These are phyloP conservation scores for Plasmodium gaboni DNA, from an alignment of 169 alveolate species.

Conservation along the genomic window DNA sequence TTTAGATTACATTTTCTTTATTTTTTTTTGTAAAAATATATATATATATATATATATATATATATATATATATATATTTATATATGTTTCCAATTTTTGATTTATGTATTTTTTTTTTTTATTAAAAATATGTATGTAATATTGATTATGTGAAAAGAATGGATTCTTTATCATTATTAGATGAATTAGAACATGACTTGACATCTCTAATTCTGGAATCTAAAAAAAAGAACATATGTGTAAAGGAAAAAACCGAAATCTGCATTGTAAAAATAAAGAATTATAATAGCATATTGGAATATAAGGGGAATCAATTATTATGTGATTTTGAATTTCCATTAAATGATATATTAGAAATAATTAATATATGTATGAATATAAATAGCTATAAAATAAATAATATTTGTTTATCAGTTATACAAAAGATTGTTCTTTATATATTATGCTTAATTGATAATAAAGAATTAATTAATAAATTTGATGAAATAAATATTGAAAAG, in stretches of 20 bases:
- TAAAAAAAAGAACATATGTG: slow-evolving; percentile 46
- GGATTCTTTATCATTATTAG: slow-evolving; percentile 43
- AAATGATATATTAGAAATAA: slow-evolving; percentile 53
- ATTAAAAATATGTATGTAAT: no score
- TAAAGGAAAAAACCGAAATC: slow-evolving; percentile 68
- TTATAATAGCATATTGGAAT: slow-evolving; percentile 53
- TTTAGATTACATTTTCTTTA: no score
- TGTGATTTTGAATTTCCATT: slow-evolving; percentile 59
- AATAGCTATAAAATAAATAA: slow-evolving; percentile 37
- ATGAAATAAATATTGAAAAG: slow-evolving; percentile 37
- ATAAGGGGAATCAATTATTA: slow-evolving; percentile 36
- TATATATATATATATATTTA: no score
- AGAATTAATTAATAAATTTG: slow-evolving; percentile 34
- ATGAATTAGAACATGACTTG: slow-evolving; percentile 67
- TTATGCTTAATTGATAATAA: slow-evolving; percentile 59
- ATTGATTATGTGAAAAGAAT: neutral
- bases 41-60: no score
- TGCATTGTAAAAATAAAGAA: slow-evolving; percentile 42
- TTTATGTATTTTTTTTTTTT: no score
- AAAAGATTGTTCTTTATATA: slow-evolving; percentile 45
- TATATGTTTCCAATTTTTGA: no score
- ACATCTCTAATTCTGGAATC: slow-evolving; percentile 35
- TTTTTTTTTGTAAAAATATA: no score
- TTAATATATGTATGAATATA: slow-evolving; percentile 31
- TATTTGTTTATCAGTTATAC: slow-evolving; percentile 27